phyloP scores from a whole-genome alignment of 495 filamentous ascomycete species.

The Aspergillus nanangensis region DNA sequence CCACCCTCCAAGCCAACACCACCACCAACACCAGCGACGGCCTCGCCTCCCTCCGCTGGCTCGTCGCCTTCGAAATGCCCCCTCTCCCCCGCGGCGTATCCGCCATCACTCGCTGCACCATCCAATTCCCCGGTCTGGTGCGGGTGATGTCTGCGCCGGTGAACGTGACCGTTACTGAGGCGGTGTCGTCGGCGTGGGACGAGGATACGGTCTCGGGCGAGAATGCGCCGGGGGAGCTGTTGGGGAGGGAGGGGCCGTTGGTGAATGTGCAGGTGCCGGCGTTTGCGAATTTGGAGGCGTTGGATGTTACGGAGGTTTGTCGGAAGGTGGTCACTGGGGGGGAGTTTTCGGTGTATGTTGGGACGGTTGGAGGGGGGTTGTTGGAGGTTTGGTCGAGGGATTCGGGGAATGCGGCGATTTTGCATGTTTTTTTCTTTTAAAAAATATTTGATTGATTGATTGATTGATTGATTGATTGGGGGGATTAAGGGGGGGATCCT shows the following conservation, averaged over 20 bases:
- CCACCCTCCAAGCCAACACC: constrained; percentile 7
- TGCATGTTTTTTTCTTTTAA: no score
- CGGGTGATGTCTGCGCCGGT: background rate
- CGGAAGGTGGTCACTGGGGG: constrained; percentile 2
- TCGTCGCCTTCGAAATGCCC: constrained; percentile 13
- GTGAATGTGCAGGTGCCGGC: background rate
- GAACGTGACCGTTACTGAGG: constrained; percentile 10
- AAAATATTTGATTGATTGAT: no score
- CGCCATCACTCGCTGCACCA: constrained; percentile 6
- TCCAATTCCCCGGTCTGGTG: constrained; percentile 13
- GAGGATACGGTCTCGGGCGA: constrained; percentile 11
- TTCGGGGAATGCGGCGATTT: constrained; percentile 11
- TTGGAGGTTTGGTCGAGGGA: constrained; percentile 16
- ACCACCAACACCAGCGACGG: constrained; percentile 2
- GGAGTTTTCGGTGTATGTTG: constrained; percentile 10
- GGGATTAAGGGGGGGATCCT: no score
- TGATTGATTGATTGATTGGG: no score
- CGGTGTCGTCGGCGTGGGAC: constrained; percentile 10
- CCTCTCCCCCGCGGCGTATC: background rate
- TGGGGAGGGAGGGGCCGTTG: no score
- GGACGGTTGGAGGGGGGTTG: constrained; percentile 1
- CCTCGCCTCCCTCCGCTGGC: constrained; percentile 5
- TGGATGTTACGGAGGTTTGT: constrained; percentile 11
- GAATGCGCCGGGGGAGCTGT: constrained; percentile 10
- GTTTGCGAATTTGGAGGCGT: constrained; percentile 1